These are phyloP conservation scores for Pleomassaria siparia DNA, from an alignment of 2,329 filamentous ascomycete species.

Conservation along the genomic window DNA sequence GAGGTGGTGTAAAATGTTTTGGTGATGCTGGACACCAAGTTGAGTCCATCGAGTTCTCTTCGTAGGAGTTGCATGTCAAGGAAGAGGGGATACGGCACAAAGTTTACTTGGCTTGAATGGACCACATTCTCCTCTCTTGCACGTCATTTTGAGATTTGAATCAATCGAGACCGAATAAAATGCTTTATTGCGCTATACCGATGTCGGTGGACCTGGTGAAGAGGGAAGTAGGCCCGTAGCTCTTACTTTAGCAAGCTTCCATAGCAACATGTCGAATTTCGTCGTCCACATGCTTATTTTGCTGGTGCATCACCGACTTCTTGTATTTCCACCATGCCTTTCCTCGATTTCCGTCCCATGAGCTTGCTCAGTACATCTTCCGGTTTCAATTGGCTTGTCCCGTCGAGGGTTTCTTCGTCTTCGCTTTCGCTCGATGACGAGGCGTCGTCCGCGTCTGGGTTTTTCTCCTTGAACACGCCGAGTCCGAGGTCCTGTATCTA, in stretches of 20 bases:
- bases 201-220: no score
- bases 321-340: conserved; percentile 28
- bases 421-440: conserved; percentile 26
- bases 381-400: conserved; percentile 13
- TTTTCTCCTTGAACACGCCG: conserved; percentile 48
- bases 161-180: no score
- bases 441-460: conserved; percentile 25
- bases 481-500: conserved; percentile 44
- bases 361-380: conserved; percentile 41
- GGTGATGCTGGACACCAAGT: no score
- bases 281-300: conserved; percentile 9
- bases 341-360: conserved; percentile 32
- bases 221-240: neutral
- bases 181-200: no score
- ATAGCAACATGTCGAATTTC: neutral
- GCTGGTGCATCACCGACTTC: conserved; percentile 27
- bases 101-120: no score
- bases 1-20: no score
- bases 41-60: no score
- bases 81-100: no score
- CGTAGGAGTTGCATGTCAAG: no score
- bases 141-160: no score
- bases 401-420: conserved; percentile 8
- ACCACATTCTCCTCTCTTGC: no score
- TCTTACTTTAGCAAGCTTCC: neutral